Evolutionary conservation across 345 rosid species (phyloP).

Genomic region (Gossypium thurberi): DNA sequence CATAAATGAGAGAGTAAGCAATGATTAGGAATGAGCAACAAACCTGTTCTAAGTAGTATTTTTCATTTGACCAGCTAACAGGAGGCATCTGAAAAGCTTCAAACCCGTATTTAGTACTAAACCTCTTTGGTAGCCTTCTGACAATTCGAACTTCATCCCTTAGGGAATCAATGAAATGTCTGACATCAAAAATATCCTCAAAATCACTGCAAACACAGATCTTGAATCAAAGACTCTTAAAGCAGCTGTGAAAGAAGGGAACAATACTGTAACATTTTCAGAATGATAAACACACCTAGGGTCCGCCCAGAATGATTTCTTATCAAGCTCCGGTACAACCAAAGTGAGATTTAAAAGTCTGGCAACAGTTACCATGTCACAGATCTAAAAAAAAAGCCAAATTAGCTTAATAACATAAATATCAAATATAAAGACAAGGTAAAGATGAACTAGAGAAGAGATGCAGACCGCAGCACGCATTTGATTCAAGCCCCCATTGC

Average conservation of each 20-base stretch:
- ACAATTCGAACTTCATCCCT: constrained; percentile 89
- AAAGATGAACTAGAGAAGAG: constrained; percentile 24
- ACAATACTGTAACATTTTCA: not conserved
- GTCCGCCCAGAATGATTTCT: constrained; percentile 97
- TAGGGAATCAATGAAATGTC: constrained; percentile 81
- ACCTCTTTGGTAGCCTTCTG: constrained; percentile 76
- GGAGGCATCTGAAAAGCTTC: constrained; percentile 71
- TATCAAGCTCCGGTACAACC: constrained; percentile 95
- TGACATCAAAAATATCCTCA: constrained; percentile 88
- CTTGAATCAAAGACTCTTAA: constrained; percentile 5
- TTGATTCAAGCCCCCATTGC: constrained; percentile 94
- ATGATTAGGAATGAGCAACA: constrained; percentile 2
- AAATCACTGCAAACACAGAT: constrained; percentile 62
- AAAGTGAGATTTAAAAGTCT: constrained; percentile 87
- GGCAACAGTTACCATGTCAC: constrained; percentile 88
- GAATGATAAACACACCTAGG: constrained; percentile 51
- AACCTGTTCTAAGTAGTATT: constrained; percentile 86
- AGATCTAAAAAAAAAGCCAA: constrained; percentile 51
- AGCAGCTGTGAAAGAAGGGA: not conserved
- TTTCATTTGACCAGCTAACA: constrained; percentile 94
- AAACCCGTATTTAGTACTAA: constrained; percentile 50
- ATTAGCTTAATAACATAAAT: constrained; percentile 13
- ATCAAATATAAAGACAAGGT: constrained; percentile 8
- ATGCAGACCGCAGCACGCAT: constrained; percentile 86
- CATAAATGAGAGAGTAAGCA: not conserved